Percentiles rank a stretch among this genome's conserved stretches.
These are phyloP conservation scores for Keithomyces neogunnii DNA, from an alignment of 2,329 filamentous ascomycete species.

Conservation along the genomic window DNA sequence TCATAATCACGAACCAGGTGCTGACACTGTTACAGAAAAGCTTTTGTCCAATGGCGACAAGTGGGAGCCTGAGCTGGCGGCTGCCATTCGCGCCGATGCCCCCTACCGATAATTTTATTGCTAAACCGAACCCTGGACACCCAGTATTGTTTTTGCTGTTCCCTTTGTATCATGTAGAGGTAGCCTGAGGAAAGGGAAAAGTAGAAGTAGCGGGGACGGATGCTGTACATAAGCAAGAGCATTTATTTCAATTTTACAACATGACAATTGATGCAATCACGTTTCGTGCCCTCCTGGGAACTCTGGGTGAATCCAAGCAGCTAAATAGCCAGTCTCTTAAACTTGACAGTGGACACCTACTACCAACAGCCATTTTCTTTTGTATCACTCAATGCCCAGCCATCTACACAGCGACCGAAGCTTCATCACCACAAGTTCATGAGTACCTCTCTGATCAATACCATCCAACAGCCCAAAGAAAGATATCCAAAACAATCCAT, in stretches of 20 bases:
- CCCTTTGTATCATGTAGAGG: slow-evolving; percentile 7
- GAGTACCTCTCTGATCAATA: too few relatives aligned
- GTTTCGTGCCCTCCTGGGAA: too few relatives aligned
- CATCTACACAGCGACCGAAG: too few relatives aligned
- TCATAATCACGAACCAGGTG: neutral
- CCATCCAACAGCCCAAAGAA: too few relatives aligned
- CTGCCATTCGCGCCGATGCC: slow-evolving; percentile 83
- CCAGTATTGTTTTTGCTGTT: neutral
- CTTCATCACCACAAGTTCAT: too few relatives aligned
- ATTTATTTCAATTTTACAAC: neutral
- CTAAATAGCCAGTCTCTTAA: too few relatives aligned
- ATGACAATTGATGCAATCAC: too few relatives aligned
- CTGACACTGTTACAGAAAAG: slow-evolving; percentile 50
- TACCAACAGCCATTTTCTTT: too few relatives aligned
- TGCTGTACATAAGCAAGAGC: slow-evolving; percentile 9
- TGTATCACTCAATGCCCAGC: too few relatives aligned
- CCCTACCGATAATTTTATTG: slow-evolving; percentile 64
- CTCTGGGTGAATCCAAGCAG: too few relatives aligned
- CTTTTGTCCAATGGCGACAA: slow-evolving; percentile 82
- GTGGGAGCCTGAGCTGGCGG: slow-evolving; percentile 96
- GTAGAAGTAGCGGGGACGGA: neutral
- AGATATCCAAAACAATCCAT: too few relatives aligned
- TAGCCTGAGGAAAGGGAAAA: neutral
- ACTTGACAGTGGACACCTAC: too few relatives aligned
- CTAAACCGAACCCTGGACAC: neutral